Percentiles rank a stretch among this genome's conserved stretches.
These are phyloP conservation scores for Cercospora nicotianae DNA, from an alignment of 2,329 filamentous ascomycete genomes.

Conservation along the genomic window DNA sequence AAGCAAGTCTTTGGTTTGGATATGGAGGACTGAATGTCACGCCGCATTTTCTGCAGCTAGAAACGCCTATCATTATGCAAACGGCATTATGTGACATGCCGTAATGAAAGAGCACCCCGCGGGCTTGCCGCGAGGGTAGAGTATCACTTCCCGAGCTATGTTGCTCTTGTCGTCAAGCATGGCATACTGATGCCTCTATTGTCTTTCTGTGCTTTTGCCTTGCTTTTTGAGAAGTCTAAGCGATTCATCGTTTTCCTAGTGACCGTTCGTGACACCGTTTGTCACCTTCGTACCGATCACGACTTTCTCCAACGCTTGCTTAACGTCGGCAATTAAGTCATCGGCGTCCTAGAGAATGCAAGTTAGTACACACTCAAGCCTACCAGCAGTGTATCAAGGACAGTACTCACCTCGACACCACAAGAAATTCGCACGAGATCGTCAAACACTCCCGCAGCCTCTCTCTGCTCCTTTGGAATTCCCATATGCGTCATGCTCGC, in stretches of 20 bases:
- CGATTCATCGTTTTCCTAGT: background rate
- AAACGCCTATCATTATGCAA: background rate
- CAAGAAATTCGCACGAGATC: constrained; percentile 92
- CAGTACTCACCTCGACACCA: constrained; percentile 65
- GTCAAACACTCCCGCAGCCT: constrained; percentile 91
- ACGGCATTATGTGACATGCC: background rate
- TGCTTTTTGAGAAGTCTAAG: background rate
- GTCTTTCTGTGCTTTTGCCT: constrained; percentile 14
- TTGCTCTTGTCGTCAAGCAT: background rate
- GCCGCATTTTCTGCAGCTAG: background rate
- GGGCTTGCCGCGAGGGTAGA: background rate
- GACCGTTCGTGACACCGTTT: constrained; percentile 40
- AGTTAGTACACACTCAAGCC: background rate
- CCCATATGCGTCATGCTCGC: constrained; percentile 96
- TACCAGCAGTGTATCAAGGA: background rate
- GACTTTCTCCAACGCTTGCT: constrained; percentile 78
- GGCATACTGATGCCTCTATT: constrained; percentile 7
- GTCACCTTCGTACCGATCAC: constrained; percentile 55
- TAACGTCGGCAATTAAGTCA: constrained; percentile 78
- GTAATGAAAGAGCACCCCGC: background rate
- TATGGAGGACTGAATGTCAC: constrained; percentile 32
- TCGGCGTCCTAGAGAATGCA: constrained; percentile 63
- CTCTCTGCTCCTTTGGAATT: constrained; percentile 85
- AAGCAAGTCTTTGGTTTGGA: constrained; percentile 44
- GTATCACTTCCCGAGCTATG: background rate